A percentile compares a stretch with the other conserved stretches of the same genome.
phyloP scores from a whole-genome alignment of 305 asterid species.

The Fraxinus platypoda region DNA sequence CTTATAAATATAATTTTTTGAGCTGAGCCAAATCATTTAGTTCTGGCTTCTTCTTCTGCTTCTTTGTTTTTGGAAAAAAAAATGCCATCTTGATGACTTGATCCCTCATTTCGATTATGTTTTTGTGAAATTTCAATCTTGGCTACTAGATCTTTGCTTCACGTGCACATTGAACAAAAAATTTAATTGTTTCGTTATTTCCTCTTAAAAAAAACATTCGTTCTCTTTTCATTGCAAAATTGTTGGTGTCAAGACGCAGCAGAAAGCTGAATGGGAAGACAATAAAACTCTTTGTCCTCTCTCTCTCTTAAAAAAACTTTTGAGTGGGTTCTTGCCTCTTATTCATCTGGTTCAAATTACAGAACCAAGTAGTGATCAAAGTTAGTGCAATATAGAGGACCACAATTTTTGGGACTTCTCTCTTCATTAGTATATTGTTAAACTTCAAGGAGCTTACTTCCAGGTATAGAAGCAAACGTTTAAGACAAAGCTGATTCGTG shows the following conservation, averaged over 20 bases:
- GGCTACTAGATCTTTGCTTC: neutral
- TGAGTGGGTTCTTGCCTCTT: neutral
- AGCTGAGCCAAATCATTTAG: neutral
- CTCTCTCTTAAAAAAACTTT: neutral
- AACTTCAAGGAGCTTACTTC: constrained; percentile 3
- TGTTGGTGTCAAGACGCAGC: neutral
- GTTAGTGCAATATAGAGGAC: neutral
- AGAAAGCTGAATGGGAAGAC: neutral
- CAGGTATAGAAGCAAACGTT: neutral
- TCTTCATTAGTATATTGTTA: neutral
- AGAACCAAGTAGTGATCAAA: neutral
- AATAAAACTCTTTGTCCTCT: neutral
- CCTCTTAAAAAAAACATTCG: neutral
- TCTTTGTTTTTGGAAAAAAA: neutral
- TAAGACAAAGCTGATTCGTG: neutral
- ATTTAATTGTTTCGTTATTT: neutral
- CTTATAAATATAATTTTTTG: neutral
- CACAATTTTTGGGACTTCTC: neutral
- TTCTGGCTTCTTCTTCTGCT: neutral
- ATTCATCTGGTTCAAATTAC: neutral
- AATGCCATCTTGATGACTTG: neutral
- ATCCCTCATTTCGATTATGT: neutral
- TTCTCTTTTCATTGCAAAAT: neutral
- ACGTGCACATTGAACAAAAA: neutral
- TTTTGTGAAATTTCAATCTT: neutral